Percentiles rank a stretch among this genome's conserved stretches.
These are phyloP conservation scores for Hypoxylon sp. DNA, from an alignment of 2,329 filamentous ascomycete species.

Conservation along the genomic window DNA sequence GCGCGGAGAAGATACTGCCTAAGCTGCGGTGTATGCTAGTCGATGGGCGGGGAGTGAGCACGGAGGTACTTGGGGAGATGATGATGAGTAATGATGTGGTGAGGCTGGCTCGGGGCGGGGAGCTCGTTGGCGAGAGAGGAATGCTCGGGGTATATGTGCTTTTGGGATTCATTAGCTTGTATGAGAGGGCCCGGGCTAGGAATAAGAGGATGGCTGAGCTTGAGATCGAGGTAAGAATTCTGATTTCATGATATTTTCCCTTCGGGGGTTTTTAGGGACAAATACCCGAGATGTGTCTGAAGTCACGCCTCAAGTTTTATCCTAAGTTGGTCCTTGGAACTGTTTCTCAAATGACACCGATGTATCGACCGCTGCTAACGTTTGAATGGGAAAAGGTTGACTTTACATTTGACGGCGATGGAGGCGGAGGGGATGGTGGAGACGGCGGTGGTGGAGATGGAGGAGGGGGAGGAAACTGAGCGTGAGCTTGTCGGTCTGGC, in stretches of 20 bases:
- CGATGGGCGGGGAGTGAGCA: constrained; percentile 10
- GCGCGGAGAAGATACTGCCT: neutral
- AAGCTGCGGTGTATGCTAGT: constrained; percentile 27
- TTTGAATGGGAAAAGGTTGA: neutral
- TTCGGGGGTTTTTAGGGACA: neutral
- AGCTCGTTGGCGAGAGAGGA: constrained; percentile 6
- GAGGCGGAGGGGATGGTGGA: constrained; percentile 8
- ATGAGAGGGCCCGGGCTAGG: constrained; percentile 23
- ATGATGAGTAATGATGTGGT: constrained; percentile 29
- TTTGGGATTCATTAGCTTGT: constrained; percentile 26
- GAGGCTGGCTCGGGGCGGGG: constrained; percentile 13
- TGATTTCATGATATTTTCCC: neutral
- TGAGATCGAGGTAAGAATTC: constrained; percentile 7
- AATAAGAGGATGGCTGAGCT: constrained; percentile 13
- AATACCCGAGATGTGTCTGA: neutral
- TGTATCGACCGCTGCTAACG: neutral
- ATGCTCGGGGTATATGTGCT: constrained; percentile 24
- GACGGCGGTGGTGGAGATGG: constrained; percentile 13
- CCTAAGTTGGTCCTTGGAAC: neutral
- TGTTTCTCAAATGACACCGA: neutral
- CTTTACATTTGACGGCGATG: constrained; percentile 26
- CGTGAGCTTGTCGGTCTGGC: neutral
- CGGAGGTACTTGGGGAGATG: constrained; percentile 29
- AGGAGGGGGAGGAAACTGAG: constrained; percentile 3
- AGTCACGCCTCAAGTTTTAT: neutral